Evolutionary conservation across 768 basidiomycete genomes (phyloP).

Genomic region (Boletus sensibilis): DNA sequence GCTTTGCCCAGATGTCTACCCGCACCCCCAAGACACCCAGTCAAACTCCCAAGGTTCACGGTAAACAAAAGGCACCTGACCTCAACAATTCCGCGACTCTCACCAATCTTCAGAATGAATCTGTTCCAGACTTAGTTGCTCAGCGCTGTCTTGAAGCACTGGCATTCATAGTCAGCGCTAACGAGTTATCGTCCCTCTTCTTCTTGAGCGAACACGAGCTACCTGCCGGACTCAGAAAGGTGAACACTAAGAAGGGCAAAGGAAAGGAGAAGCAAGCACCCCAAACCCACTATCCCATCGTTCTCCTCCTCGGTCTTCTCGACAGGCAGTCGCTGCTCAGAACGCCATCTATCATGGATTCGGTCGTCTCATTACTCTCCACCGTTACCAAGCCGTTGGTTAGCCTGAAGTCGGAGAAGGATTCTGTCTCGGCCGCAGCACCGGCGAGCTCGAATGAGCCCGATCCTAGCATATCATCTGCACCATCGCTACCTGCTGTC

Average conservation of each 20-base stretch:
- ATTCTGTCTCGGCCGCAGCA: slow-evolving; percentile 25
- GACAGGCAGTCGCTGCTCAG: slow-evolving; percentile 84
- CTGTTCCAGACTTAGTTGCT: slow-evolving; percentile 88
- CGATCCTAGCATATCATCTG: slow-evolving; percentile 4
- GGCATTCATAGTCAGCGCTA: slow-evolving; percentile 81
- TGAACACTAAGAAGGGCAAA: slow-evolving; percentile 82
- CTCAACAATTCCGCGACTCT: slow-evolving; percentile 48
- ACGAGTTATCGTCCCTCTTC: slow-evolving; percentile 83
- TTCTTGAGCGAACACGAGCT: slow-evolving; percentile 96
- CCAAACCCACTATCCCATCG: slow-evolving; percentile 88
- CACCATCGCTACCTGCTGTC: background rate
- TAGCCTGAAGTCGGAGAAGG: slow-evolving; percentile 54
- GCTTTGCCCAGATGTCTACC: slow-evolving; percentile 88
- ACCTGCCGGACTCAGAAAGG: slow-evolving; percentile 69
- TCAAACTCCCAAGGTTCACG: slow-evolving; percentile 46
- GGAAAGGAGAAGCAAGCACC: slow-evolving; percentile 86
- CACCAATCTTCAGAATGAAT: slow-evolving; percentile 63
- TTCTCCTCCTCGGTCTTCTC: slow-evolving; percentile 81
- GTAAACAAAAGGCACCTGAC: slow-evolving; percentile 71
- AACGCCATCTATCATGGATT: slow-evolving; percentile 90
- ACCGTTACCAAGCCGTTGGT: slow-evolving; percentile 84
- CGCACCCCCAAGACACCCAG: slow-evolving; percentile 53
- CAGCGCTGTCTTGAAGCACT: slow-evolving; percentile 93
- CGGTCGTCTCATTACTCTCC: slow-evolving; percentile 83
- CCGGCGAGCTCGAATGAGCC: slow-evolving; percentile 17